Base-by-base conservation (phyloP, 1,284 basidiomycete species). In the Microbotryomycetes sp. region DNA sequence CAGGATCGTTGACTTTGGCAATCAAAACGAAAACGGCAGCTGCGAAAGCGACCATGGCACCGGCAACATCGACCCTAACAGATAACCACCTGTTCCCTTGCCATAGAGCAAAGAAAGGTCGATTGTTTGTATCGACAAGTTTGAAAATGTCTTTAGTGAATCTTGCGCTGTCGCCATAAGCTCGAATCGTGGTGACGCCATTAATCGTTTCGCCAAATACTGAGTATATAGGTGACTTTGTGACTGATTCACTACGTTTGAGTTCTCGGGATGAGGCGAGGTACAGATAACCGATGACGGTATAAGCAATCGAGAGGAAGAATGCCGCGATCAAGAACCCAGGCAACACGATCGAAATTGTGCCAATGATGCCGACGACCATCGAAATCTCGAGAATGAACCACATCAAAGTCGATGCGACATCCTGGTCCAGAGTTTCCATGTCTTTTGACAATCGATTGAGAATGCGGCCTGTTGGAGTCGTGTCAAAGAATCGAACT, bases 121-220 rank as follows among this genome's bases (percentile, higher is more conserved):
- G 73, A 68, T 77, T 77, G 65, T 80, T 80, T 74, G 47, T 75
- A 67, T 82, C 80, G 25, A 81, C 62, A 25, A 77, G 74, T 9
- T 73, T 57, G 64, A 80, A 74, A 23, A 79, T 68, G 56, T 78
- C 76, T 28, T 73, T 61, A 50, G 77, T 75, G 72, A 81, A 81
- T 9, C 79, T 73, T 4, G 76, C 74, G 22, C 74, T 74, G 56
- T 80, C 80, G 53, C 78, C 80, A 59, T 79, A 82, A 0, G 80
- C 78, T 29, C 81, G 74, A 45, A 82, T 79, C 0, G 79, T 79
- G 0, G 76, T 74, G 62, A 80, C 78, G 23, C 81, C 80, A 36
- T 68, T 65, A 36, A 78, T 69, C 3, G 72, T 64, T 50, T 77
- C 76, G 30, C 72, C 72, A 54, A 77, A 75, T n/a, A 73, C 57